Conservation (phyloP, 2,329 filamentous ascomycete genomes). For the Gaeumannomyces sp. region DNA sequence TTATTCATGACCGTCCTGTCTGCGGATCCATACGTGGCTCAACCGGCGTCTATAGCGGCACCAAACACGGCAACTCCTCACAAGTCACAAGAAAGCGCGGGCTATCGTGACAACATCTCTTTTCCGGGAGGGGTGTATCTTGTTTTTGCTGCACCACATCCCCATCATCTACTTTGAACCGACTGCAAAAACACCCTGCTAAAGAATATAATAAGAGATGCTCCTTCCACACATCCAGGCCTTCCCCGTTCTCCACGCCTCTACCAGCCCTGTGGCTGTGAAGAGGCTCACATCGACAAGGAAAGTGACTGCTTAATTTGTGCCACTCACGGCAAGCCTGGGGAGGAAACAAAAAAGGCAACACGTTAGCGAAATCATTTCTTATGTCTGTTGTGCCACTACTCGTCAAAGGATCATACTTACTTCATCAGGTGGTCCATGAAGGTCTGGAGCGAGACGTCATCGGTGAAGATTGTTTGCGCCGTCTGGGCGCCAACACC, state of each 20-base stretch:
- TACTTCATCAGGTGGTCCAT: conserved; percentile 99
- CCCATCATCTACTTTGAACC: neutral
- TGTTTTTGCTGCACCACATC: neutral
- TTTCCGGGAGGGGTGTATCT: neutral
- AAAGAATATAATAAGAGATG: neutral
- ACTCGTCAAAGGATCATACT: conserved; percentile 29
- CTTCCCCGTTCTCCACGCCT: too few species aligned
- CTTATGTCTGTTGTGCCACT: neutral
- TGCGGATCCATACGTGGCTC: too few species aligned
- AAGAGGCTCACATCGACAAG: neutral
- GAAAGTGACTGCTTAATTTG: conserved; percentile 37
- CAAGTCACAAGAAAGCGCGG: neutral
- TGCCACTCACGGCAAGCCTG: conserved; percentile 56
- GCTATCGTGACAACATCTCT: neutral
- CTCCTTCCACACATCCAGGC: neutral
- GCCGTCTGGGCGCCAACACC: conserved; percentile 79
- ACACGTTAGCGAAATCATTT: conserved; percentile 12
- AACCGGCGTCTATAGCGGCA: too few species aligned
- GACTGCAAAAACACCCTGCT: neutral
- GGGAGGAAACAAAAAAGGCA: conserved; percentile 7
- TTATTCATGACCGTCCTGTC: neutral
- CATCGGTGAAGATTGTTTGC: conserved; percentile 98
- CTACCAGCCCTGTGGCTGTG: neutral
- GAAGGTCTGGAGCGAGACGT: conserved; percentile 95
- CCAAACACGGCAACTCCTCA: too few species aligned